A percentile compares a stretch with the other conserved stretches of the same genome.
These are phyloP conservation scores for Proliferodiscus dingleyae DNA, from an alignment of 2,329 filamentous ascomycete genomes.

Conservation along the genomic window DNA sequence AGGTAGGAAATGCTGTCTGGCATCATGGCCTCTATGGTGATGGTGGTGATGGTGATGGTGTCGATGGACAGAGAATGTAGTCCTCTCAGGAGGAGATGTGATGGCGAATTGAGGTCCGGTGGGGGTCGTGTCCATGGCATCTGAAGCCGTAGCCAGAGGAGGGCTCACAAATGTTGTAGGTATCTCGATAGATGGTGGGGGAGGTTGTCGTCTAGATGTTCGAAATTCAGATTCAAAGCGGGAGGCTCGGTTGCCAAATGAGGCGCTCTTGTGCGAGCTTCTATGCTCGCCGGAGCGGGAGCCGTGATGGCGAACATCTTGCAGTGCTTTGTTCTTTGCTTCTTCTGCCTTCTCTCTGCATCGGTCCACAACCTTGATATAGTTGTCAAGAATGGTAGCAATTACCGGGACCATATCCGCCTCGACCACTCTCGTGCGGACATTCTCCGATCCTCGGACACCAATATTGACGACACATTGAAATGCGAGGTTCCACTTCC, in stretches of 20 bases:
- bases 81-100: conserved; percentile 67
- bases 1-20: conserved; percentile 44
- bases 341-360: conserved; percentile 83
- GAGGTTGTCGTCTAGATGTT: conserved; percentile 68
- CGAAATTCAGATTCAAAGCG: conserved; percentile 56
- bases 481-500: conserved; percentile 99
- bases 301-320: conserved; percentile 32
- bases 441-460: conserved; percentile 88
- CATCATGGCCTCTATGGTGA: conserved; percentile 49
- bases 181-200: conserved; percentile 80
- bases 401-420: conserved; percentile 99
- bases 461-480: conserved; percentile 99
- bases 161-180: conserved; percentile 50
- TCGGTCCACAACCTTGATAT: conserved; percentile 93
- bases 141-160: conserved; percentile 42
- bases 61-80: conserved; percentile 54
- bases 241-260: conserved; percentile 49
- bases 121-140: conserved; percentile 55
- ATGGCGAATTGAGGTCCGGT: conserved; percentile 57
- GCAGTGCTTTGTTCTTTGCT: conserved; percentile 58
- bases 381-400: conserved; percentile 96
- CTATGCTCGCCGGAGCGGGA: conserved; percentile 26
- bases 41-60: conserved; percentile 48
- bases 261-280: conserved; percentile 28
- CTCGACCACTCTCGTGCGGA: conserved; percentile 92